Base-by-base conservation (phyloP, 768 basidiomycete genomes). In the Panellus pusillus region DNA sequence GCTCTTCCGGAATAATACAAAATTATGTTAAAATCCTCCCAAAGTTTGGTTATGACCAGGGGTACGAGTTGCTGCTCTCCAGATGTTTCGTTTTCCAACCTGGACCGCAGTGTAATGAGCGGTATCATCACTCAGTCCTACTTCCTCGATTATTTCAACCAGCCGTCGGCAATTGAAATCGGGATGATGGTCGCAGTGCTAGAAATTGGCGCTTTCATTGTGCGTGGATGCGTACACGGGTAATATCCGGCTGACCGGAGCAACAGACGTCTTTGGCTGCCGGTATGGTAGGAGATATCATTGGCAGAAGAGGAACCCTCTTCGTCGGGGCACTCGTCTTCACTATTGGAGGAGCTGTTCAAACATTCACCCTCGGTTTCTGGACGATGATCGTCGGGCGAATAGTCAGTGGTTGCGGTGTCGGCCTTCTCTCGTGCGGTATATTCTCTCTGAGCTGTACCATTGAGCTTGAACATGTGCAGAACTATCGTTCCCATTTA, bases 121-220 rank as follows among this genome's bases (percentile, higher is more conserved):
- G 93, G 93, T 27, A 85, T 97, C 60, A 95, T 98, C 69, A 97
- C 87, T 24, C 88, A 88, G 0, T 87, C 87, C 18, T 80, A 91
- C 68, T 92, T 93, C 71, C 81, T 77, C 60, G 81, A 84, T 49
- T 95, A 82, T 72, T 95, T 98, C 75, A 74, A 89, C 55, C 79
- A 84, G 17, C 94, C 93, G 15, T 79, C 79, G 14, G 76, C 87
- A 0, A 71, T 88, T 45, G 81, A 88, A 63, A 70, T 93, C 19
- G 94, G 93, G n/a, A 92, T 91, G 17, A 93, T 98, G 89, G 93
- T 97, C 37, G 91, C 94, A n/a, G 87, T 95, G 6, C 74, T 96
- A 31, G 93, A 98, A 70, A 79, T 98, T 32, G 94, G 94, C 40
- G 94, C 94, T 36, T 87, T 97, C 68, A 79, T 89, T 54, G 24